Evolutionary conservation across 305 asterid species (phyloP).

Genomic region (Fraxinus dipetala): DNA sequence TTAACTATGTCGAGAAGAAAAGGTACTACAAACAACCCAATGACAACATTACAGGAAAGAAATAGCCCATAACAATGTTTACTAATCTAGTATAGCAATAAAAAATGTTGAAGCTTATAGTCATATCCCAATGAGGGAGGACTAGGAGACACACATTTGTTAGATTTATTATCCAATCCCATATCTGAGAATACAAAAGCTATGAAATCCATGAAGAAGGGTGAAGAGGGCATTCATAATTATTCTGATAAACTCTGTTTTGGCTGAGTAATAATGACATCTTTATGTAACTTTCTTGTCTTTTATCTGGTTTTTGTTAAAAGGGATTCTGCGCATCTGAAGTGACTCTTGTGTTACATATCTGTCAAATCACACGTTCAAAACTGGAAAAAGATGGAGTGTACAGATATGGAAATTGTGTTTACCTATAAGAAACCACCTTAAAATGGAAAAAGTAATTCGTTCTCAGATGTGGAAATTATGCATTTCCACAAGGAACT

Average conservation of each 20-base stretch:
- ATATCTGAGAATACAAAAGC: conserved; percentile 25
- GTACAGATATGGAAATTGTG: conserved; percentile 44
- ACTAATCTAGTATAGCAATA: not conserved
- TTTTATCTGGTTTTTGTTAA: conserved; percentile 43
- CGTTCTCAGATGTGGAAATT: conserved; percentile 39
- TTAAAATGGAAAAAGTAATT: conserved; percentile 32
- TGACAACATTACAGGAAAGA: not conserved
- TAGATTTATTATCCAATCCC: conserved; percentile 17
- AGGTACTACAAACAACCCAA: not conserved
- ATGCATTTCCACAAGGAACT: conserved; percentile 53
- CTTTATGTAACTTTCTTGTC: conserved; percentile 41
- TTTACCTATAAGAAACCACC: conserved; percentile 50
- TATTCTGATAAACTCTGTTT: conserved; percentile 25
- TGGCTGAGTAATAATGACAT: too few species aligned
- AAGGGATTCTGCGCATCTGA: conserved; percentile 18
- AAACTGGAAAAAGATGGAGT: conserved; percentile 39
- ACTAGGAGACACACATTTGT: not conserved
- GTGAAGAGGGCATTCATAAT: conserved; percentile 2
- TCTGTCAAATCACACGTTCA: not conserved
- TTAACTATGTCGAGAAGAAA: not conserved
- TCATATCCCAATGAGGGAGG: not conserved
- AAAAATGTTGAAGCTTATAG: conserved; percentile 1
- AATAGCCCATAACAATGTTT: not conserved
- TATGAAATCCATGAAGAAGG: conserved; percentile 31
- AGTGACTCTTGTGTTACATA: not conserved